These are phyloP conservation scores for Corylus americana DNA, from an alignment of 306 rosid species.

Conservation along the genomic window DNA sequence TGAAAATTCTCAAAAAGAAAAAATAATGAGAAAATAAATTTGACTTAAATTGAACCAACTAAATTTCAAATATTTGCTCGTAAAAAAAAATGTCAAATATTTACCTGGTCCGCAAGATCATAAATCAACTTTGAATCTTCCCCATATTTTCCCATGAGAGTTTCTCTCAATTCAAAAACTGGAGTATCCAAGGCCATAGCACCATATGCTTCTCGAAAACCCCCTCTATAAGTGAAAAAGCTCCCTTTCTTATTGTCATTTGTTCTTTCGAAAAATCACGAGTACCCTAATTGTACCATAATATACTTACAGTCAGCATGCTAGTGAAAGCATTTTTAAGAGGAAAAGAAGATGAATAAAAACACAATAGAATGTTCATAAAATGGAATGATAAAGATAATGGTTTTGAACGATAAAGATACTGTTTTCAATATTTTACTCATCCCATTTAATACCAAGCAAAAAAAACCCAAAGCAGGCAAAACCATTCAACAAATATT, in stretches of 20 bases:
- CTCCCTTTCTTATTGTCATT: slow-evolving; percentile 85
- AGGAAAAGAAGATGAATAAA: slow-evolving; percentile 10
- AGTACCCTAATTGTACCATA: slow-evolving; percentile 63
- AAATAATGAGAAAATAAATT: not conserved
- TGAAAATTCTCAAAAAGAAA: not conserved
- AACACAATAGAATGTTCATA: not conserved
- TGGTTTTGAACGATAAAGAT: not conserved
- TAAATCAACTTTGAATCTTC: slow-evolving; percentile 95
- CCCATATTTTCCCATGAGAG: slow-evolving; percentile 94
- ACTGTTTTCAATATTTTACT: not conserved
- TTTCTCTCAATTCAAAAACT: slow-evolving; percentile 88
- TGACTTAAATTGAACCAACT: slow-evolving; percentile 17
- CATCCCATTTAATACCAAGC: not conserved
- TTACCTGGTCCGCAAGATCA: slow-evolving; percentile 99
- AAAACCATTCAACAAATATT: not conserved
- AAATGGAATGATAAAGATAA: not conserved
- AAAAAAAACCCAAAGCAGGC: not conserved
- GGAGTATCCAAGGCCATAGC: slow-evolving; percentile 97
- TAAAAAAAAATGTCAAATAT: too few relatives aligned
- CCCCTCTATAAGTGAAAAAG: slow-evolving; percentile 73
- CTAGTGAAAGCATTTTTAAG: slow-evolving; percentile 14
- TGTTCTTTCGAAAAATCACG: slow-evolving; percentile 96
- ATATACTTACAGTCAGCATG: slow-evolving; percentile 38
- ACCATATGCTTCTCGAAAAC: slow-evolving; percentile 95
- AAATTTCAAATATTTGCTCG: slow-evolving; percentile 15